These are phyloP conservation scores for Cryptococcus sp. DNA, from an alignment of 1,284 basidiomycete species.

Conservation along the genomic window DNA sequence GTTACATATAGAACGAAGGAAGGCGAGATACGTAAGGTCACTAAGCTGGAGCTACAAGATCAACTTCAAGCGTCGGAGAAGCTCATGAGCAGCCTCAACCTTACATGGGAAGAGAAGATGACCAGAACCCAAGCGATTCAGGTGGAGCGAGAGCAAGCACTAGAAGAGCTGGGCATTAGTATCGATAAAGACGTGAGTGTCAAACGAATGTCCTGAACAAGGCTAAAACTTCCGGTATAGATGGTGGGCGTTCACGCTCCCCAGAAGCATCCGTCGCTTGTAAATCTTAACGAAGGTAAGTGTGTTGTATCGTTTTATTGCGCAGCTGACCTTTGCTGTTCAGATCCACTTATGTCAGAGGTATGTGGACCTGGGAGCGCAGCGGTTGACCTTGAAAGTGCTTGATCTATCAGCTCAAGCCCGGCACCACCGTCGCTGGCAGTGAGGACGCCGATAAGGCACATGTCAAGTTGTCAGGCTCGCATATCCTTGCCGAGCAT, in stretches of 20 bases:
- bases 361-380: conserved; percentile 17
- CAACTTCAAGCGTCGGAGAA: conserved; percentile 96
- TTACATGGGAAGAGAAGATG: conserved; percentile 98
- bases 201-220: not conserved
- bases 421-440: conserved; percentile 81
- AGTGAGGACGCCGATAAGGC: conserved; percentile 76
- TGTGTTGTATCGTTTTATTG: too few relatives aligned
- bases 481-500: conserved; percentile 88
- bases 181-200: conserved; percentile 79
- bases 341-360: conserved; percentile 56
- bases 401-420: conserved; percentile 91
- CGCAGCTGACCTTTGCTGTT: conserved; percentile 23
- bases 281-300: conserved; percentile 90
- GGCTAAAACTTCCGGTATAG: conserved; percentile 9
- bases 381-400: conserved; percentile 55
- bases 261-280: conserved; percentile 96
- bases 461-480: conserved; percentile 90
- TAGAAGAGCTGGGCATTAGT: conserved; percentile 95
- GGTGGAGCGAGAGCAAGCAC: conserved; percentile 91
- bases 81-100: conserved; percentile 91
- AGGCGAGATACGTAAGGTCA: conserved; percentile 91
- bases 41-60: conserved; percentile 94
- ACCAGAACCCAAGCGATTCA: conserved; percentile 89
- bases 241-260: conserved; percentile 80
- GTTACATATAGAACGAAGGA: conserved; percentile 93